These are phyloP conservation scores for Saccharomycopsis crataegensis DNA, from an alignment of 1,139 yeast species.

Conservation along the genomic window DNA sequence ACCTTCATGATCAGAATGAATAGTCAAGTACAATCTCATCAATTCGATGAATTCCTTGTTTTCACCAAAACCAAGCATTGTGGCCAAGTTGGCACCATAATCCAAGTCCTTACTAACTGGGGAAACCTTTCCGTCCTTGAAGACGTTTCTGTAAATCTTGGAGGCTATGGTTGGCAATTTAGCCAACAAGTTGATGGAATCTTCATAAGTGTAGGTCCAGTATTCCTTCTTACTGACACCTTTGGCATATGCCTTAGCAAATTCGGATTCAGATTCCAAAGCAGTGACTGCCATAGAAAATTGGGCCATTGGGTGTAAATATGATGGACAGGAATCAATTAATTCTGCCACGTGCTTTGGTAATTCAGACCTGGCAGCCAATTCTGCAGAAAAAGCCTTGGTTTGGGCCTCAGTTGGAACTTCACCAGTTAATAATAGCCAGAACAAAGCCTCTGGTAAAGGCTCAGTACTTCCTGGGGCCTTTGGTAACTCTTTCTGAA, in stretches of 20 bases:
- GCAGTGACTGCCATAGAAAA: conserved; percentile 60
- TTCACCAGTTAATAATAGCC: conserved; percentile 58
- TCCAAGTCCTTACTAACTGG: conserved; percentile 23
- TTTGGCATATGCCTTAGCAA: conserved; percentile 60
- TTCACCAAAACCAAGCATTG: conserved; percentile 22
- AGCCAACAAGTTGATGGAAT: conserved; percentile 55
- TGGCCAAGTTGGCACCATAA: conserved; percentile 28
- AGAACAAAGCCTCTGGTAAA: conserved; percentile 57
- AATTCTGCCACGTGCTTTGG: conserved; percentile 49
- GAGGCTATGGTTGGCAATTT: conserved; percentile 62
- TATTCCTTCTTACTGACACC: conserved; percentile 62
- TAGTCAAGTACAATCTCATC: conserved; percentile 36
- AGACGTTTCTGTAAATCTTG: conserved; percentile 50
- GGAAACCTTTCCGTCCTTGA: conserved; percentile 22
- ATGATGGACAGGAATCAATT: conserved; percentile 47
- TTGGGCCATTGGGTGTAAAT: conserved; percentile 67
- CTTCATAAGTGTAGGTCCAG: conserved; percentile 65
- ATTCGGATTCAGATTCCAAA: conserved; percentile 51
- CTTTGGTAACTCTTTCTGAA: conserved; percentile 39
- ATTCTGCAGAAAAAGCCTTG: conserved; percentile 43
- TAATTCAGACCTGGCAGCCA: conserved; percentile 50
- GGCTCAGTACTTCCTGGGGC: conserved; percentile 36
- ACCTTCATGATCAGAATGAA: conserved; percentile 42
- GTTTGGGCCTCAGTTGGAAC: conserved; percentile 52
- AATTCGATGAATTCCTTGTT: conserved; percentile 33